Percentiles rank a stretch among this genome's conserved stretches.
These are phyloP conservation scores for Umbelopsis sp. DNA, from an alignment of 192 early-diverging fungal genomes.

Conservation along the genomic window DNA sequence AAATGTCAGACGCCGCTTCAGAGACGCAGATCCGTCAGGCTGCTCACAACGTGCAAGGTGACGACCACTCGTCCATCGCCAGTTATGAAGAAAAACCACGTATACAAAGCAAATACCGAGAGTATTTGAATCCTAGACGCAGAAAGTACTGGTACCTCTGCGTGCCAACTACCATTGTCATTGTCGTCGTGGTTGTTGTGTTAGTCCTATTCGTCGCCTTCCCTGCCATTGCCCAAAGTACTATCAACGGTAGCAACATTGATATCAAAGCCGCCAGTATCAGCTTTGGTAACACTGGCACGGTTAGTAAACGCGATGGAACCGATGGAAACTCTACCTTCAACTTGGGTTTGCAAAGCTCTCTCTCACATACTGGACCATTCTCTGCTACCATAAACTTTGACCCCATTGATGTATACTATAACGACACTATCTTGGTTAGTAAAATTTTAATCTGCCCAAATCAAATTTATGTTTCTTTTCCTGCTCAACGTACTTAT, in stretches of 20 bases:
- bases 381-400: conserved; percentile 54
- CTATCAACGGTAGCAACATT: conserved; percentile 47
- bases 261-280: conserved; percentile 43
- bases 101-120: conserved; percentile 31
- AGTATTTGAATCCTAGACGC: conserved; percentile 40
- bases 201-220: conserved; percentile 54
- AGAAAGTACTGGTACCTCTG: conserved; percentile 61
- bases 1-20: conserved; percentile 10
- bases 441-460: neutral
- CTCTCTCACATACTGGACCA: conserved; percentile 32
- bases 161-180: conserved; percentile 43
- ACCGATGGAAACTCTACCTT: conserved; percentile 21
- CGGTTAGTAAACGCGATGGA: conserved; percentile 13
- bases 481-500: neutral
- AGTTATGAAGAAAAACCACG: conserved; percentile 28
- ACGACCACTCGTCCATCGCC: conserved; percentile 5
- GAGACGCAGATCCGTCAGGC: conserved; percentile 2
- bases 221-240: conserved; percentile 52
- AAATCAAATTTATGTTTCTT: neutral
- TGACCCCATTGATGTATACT: conserved; percentile 52
- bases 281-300: conserved; percentile 22
- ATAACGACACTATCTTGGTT: conserved; percentile 36
- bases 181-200: conserved; percentile 47
- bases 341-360: conserved; percentile 28
- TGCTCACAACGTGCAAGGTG: neutral